Percentiles rank a stretch among this genome's conserved stretches.
These are phyloP conservation scores for Myrmaecium sp. DNA, from an alignment of 2,329 filamentous ascomycete genomes.

Conservation along the genomic window DNA sequence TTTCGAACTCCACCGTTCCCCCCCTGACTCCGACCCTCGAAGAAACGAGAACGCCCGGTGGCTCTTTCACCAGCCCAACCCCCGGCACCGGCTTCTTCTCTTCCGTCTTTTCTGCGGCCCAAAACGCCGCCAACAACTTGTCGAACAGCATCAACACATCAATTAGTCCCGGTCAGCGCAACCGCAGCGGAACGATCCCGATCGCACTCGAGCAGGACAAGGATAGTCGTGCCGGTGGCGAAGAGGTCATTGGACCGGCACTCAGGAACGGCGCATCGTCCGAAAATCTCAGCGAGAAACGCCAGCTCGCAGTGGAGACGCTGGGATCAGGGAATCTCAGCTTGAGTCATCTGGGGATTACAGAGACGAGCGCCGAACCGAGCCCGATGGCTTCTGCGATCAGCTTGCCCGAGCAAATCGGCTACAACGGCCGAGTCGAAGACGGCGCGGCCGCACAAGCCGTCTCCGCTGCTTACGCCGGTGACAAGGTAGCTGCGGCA, in stretches of 20 bases:
- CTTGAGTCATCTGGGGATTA: slow-evolving; percentile 72
- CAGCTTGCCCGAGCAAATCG: slow-evolving; percentile 32
- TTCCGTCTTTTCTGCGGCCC: slow-evolving; percentile 78
- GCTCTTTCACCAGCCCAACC: slow-evolving; percentile 30
- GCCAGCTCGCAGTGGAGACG: slow-evolving; percentile 67
- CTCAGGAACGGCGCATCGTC: slow-evolving; percentile 12
- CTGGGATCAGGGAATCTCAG: slow-evolving; percentile 79
- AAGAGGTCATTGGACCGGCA: slow-evolving; percentile 26
- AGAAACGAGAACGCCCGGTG: slow-evolving; percentile 42
- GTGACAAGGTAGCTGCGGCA: slow-evolving; percentile 21
- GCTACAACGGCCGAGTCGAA: slow-evolving; percentile 42
- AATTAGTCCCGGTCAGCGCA: slow-evolving; percentile 32
- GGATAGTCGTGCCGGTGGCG: slow-evolving; percentile 15
- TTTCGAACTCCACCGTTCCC: slow-evolving; percentile 51
- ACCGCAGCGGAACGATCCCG: slow-evolving; percentile 20
- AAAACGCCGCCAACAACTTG: slow-evolving; percentile 68
- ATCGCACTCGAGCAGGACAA: slow-evolving; percentile 11
- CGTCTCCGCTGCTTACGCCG: slow-evolving; percentile 42
- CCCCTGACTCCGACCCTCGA: slow-evolving; percentile 66
- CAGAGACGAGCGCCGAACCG: slow-evolving; percentile 39
- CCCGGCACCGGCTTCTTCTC: slow-evolving; percentile 64
- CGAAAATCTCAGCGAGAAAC: slow-evolving; percentile 18
- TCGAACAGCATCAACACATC: slow-evolving; percentile 56
- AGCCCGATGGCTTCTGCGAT: slow-evolving; percentile 42
- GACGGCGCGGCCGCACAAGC: slow-evolving; percentile 42